Evolutionary conservation across 2,329 filamentous ascomycete genomes (phyloP), one percentile per base, ranked within the genome.

Genomic region (Decorospora gaudefroyi): DNA sequence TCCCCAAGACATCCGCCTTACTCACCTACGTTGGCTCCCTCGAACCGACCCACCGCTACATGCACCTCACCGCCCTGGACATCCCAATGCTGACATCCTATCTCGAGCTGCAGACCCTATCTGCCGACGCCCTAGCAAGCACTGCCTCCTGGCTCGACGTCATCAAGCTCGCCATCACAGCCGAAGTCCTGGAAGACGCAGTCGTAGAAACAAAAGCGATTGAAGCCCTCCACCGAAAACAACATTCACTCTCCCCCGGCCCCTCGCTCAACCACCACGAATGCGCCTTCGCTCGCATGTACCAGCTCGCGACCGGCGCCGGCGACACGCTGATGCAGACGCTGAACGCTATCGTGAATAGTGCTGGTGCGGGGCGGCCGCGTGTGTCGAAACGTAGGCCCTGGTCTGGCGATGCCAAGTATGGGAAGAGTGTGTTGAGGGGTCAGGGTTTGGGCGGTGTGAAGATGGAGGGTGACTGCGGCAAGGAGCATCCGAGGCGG

Each of bases 161-260:
- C 18, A 48, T 48, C 17, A 30, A 33, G 19, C 35, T 48, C 12
- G 29, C 30, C 2, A 30, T 34, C 6, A 36, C 45, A 6, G 40
- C 45, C 2, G 30, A 48, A 13, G 10, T 15, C 1, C 18, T 44
- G 16, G n/a, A 31, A n/a, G 45, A 44, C 11, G 6, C n/a, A 5
- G 10, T 6, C 10, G 26, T 42, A 15, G n/a, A 31, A 16, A 19
- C 13, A 9, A 26, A 9, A 9, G 43, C 31, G 6, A 23, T 42
- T 2, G 22, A 12, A 5, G 43, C 32, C 10, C 37, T 46, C 6
- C 21, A 17, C 1, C 16, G n/a, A 23, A 25, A 46, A 41, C n/a
- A 31, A 17, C 2, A 13, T 32, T 1, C 18, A 23, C 17, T 21
- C 8, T 18, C 10, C 7, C n/a, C n/a, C n/a, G n/a, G n/a, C n/a